Base-by-base conservation (phyloP, 148 eudicot species). In the Oxyria digyna region DNA sequence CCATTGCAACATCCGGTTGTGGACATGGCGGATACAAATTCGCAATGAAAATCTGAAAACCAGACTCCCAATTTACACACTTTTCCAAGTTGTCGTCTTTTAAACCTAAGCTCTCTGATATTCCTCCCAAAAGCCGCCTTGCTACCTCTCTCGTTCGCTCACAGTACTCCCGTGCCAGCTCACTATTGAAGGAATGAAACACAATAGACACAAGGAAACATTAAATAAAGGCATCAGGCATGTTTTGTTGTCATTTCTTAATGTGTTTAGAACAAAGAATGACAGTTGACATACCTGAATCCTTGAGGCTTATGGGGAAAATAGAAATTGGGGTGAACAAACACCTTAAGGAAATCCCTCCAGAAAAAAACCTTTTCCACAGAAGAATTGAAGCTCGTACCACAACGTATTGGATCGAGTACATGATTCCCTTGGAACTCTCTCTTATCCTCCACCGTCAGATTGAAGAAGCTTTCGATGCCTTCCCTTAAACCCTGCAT, bases 391-490 rank as follows among this genome's bases (percentile, higher is more conserved):
- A 81, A 74, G 72, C 90, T 77, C 1, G 85, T 86, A 0, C 87
- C 87, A 59, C 50, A 83, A 55, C 85, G 76, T 5, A 86, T 78
- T 17, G 90, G 87, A 32, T 77, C 79, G 64, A 74, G 62, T 5
- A 79, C 74, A 69, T 82, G 68, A 43, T 69, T 81, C 32, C 78
- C 86, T 74, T 74, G 71, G 23, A 42, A 82, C 64, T 77, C 77
- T 21, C 29, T 38, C 73, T 86, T 88, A 37, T 86, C 91, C 68
- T 82, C 88, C 41, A 75, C 81, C 2, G 75, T 52, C 74, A 84
- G 63, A 82, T 82, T 48, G 72, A 83, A 84, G 29, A 88, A 85
- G 18, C 72, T 79, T 6, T 71, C 10, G 13, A 71, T 49, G 8
- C 26, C 78, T 13, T 88, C 82, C 8, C 83, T 64, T 67, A 79